Conservation (phyloP, 106 monocot species). For the Phalaenopsis aphrodite region DNA sequence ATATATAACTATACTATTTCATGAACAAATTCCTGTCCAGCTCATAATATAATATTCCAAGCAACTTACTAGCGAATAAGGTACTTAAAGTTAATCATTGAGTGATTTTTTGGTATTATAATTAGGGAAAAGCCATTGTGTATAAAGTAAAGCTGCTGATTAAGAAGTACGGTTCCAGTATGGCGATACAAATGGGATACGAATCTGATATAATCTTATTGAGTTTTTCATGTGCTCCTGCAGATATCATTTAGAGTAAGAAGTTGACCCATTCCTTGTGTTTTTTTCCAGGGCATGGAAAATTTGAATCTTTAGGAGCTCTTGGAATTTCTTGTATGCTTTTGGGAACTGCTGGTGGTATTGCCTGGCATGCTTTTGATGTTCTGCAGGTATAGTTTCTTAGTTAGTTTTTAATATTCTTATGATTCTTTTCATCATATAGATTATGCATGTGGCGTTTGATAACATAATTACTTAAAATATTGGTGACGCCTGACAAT, state of each 20-base stretch:
- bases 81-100: too few species aligned
- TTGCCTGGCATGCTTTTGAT: conserved; percentile 93
- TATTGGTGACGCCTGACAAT: neutral
- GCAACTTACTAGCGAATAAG: too few species aligned
- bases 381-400: conserved; percentile 50
- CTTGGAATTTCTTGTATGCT: conserved; percentile 95
- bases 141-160: too few species aligned
- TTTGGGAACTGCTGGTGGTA: conserved; percentile 79
- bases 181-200: too few species aligned
- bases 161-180: too few species aligned
- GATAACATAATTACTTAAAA: neutral
- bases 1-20: too few species aligned
- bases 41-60: too few species aligned
- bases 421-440: neutral
- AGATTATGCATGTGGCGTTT: neutral
- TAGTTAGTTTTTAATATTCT: neutral
- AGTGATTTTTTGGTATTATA: too few species aligned
- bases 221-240: neutral
- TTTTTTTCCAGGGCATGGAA: conserved; percentile 71
- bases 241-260: neutral
- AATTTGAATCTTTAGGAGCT: conserved; percentile 88
- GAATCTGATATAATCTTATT: too few species aligned
- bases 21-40: too few species aligned
- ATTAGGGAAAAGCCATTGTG: too few species aligned
- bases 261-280: neutral